Percentiles rank a stretch among this genome's conserved stretches.
These are phyloP conservation scores for Breynia disticha DNA, from an alignment of 441 rosid species.

Conservation along the genomic window DNA sequence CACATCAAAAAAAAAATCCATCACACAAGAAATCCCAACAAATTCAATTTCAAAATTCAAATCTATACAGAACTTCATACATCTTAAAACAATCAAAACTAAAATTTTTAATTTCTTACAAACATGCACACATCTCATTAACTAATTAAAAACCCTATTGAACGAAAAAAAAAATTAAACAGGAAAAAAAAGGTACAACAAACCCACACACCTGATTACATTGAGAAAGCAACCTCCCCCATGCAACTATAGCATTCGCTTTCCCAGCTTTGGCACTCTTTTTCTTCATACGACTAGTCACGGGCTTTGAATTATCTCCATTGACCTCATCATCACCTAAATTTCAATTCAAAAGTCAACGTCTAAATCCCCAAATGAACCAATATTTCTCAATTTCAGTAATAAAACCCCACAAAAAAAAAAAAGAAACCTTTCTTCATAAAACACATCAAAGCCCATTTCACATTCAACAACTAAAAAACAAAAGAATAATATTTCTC, in stretches of 20 bases:
- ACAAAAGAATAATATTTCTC: conserved; percentile 16
- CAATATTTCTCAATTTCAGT: too few species aligned
- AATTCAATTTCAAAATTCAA: too few species aligned
- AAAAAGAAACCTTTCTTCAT: too few species aligned
- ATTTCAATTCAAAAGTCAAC: conserved; percentile 13
- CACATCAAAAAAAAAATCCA: too few species aligned
- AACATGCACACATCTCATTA: background rate
- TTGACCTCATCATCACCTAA: conserved; percentile 40
- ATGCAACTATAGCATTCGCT: conserved; percentile 44
- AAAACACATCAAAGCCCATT: too few species aligned
- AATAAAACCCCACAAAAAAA: conserved; percentile 10
- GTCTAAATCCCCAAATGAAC: too few species aligned
- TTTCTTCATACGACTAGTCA: conserved; percentile 38
- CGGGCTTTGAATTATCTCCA: conserved; percentile 47
- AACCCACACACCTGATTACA: conserved; percentile 46
- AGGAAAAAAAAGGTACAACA: background rate
- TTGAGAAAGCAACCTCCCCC: conserved; percentile 94
- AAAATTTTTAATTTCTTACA: too few species aligned
- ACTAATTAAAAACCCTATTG: background rate
- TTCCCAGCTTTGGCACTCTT: conserved; percentile 33
- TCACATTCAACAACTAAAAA: background rate
- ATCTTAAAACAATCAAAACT: too few species aligned
- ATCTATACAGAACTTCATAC: too few species aligned
- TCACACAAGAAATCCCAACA: too few species aligned
- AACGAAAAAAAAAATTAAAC: background rate